Base-by-base conservation (phyloP, 495 filamentous ascomycete species). In the Aspergillus affinis region DNA sequence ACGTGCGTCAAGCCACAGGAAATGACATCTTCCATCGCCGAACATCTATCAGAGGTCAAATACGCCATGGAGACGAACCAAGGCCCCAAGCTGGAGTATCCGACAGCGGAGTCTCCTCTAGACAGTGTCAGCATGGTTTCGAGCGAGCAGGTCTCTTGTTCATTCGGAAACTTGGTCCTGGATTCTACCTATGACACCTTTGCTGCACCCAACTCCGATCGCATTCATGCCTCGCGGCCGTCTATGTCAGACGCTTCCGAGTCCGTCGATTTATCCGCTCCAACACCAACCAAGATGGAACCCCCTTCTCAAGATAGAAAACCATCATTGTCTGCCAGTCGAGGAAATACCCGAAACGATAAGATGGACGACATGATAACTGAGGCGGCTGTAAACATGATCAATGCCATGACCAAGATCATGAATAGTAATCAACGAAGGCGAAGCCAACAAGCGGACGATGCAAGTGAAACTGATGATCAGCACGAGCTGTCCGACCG, bases 341-440 rank as follows among this genome's bases (percentile, higher is more conserved):
- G 23, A 23, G 51, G 23, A 19, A 59, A 46, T 12, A 7, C 29
- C 7, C 58, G 23, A 21, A 57, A 27, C 18, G 56, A 54, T 12
- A 74, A 69, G 47, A 64, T 64, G 17, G 71, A 68, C 7, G 56
- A 64, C 17, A 67, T 70, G 47, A 59, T 75, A n/a, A 27, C 67
- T 8, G 70, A 74, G 21, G 70, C 70, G 13, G 74, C 75, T 9
- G 65, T 65, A 17, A 74, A 74, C 50, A 52, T 76, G 29, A 68
- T 78, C 44, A 73, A 69, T 46, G 69, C 71, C 46, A 72, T 78
- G 71, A 72, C 71, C 3, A 78, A 71, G 29, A 69, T 73, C 60
- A 69, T 75, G 56, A 72, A 74, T 58, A 68, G 58, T 53, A 69
- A 66, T 27, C 65, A 57, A 19, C 68, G 66, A 47, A 63, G 61